Evolutionary conservation across 75 land plant species (phyloP).

Genomic region (Picea sitchensis): DNA sequence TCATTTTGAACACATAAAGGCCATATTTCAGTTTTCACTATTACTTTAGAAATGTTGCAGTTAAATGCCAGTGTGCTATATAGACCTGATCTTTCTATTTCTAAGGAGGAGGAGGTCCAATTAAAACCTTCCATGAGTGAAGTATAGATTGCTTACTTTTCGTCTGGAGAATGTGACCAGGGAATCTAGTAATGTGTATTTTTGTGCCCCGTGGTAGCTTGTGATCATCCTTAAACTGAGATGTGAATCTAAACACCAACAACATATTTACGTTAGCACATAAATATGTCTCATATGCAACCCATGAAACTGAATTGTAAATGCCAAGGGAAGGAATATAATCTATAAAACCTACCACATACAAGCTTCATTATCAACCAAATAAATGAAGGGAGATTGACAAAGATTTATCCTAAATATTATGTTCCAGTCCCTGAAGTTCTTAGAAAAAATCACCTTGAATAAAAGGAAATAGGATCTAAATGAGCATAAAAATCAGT

Average conservation of each 20-base stretch:
- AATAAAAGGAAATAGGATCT: too few species aligned
- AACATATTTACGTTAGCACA: not conserved
- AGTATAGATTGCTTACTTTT: conserved; percentile 54
- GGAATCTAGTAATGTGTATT: conserved; percentile 76
- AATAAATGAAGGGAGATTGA: not conserved
- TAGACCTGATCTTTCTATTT: not conserved
- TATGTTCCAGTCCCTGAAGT: too few species aligned
- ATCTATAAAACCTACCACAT: not conserved
- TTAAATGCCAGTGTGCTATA: too few species aligned
- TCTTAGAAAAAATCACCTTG: too few species aligned
- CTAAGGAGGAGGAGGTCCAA: not conserved
- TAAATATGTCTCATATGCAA: not conserved
- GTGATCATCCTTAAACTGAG: conserved; percentile 82
- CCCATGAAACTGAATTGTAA: conserved; percentile 1
- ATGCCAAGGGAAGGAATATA: not conserved
- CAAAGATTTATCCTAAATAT: too few species aligned
- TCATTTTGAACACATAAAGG: not conserved
- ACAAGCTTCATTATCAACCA: not conserved
- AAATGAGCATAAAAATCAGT: too few species aligned
- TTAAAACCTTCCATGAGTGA: not conserved
- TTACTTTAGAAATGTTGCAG: not conserved
- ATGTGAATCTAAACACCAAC: conserved; percentile 65
- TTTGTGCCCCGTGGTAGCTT: conserved; percentile 83
- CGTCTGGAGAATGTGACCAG: conserved; percentile 70
- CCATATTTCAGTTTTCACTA: not conserved